These are phyloP conservation scores for Escallonia rubra DNA, from an alignment of 129 eudicot genomes.

Conservation along the genomic window DNA sequence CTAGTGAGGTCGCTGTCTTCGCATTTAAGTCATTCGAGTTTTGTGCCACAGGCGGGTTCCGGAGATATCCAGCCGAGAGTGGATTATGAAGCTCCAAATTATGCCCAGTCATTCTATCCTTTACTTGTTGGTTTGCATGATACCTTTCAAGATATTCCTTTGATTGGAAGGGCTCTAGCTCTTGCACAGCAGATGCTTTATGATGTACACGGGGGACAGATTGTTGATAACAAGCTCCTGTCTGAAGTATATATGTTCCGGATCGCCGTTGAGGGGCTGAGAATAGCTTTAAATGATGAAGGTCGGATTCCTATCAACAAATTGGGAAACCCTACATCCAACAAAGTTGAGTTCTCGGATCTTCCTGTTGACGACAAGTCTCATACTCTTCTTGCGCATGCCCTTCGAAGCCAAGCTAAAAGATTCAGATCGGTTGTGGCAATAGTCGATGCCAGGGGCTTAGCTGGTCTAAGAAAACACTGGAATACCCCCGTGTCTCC, in stretches of 20 bases:
- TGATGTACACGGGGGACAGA: constrained; percentile 62
- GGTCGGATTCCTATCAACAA: constrained; percentile 51
- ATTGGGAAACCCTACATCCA: constrained; percentile 8
- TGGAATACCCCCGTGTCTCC: constrained; percentile 67
- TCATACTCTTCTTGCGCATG: constrained; percentile 77
- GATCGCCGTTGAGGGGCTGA: constrained; percentile 84
- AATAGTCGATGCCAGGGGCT: constrained; percentile 58
- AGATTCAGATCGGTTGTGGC: constrained; percentile 69
- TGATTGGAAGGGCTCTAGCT: constrained; percentile 62
- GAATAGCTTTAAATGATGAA: constrained; percentile 70
- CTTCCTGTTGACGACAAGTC: constrained; percentile 74
- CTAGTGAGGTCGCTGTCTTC: constrained; percentile 38
- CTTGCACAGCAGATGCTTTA: constrained; percentile 72
- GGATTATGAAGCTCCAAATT: constrained; percentile 66
- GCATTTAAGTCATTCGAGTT: constrained; percentile 27
- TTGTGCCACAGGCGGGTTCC: constrained; percentile 13
- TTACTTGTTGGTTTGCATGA: constrained; percentile 68
- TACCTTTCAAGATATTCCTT: constrained; percentile 55
- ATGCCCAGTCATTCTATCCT: constrained; percentile 68
- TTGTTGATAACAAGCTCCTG: constrained; percentile 35
- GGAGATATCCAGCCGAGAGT: constrained; percentile 30
- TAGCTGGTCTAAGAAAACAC: constrained; percentile 73
- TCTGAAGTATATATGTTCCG: constrained; percentile 69
- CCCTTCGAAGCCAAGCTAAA: constrained; percentile 66
- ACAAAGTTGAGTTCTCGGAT: constrained; percentile 37